Percentiles rank a stretch among this genome's conserved stretches.
Conservation (phyloP, 768 basidiomycete species). For the Russula brevipes region DNA sequence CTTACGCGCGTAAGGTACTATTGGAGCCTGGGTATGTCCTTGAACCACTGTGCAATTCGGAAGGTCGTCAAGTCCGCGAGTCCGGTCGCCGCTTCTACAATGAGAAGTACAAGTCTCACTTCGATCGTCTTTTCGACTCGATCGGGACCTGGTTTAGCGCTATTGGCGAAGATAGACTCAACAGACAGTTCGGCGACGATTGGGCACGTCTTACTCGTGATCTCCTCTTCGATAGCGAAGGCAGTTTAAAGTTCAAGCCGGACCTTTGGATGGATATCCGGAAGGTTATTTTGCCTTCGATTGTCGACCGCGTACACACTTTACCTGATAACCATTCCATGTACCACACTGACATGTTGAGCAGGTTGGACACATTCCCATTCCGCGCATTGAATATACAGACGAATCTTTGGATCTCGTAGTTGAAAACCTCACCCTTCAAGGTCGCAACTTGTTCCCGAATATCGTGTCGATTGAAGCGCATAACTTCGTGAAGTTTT, state of each 20-base stretch:
- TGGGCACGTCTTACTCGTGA: conserved; percentile 78
- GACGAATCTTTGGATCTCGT: conserved; percentile 84
- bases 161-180: conserved; percentile 80
- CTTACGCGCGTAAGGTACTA: conserved; percentile 64
- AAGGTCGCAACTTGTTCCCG: conserved; percentile 86
- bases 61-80: conserved; percentile 61
- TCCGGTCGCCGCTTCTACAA: conserved; percentile 75
- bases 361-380: conserved; percentile 75
- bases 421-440: conserved; percentile 87
- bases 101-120: conserved; percentile 65
- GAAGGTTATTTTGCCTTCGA: conserved; percentile 69
- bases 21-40: conserved; percentile 83
- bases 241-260: conserved; percentile 82
- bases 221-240: conserved; percentile 75
- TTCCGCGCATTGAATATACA: conserved; percentile 91
- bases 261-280: conserved; percentile 87
- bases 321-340: neutral
- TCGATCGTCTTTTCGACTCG: conserved; percentile 71
- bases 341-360: neutral
- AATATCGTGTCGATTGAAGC: conserved; percentile 69
- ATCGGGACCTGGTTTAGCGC: conserved; percentile 76
- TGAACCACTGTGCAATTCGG: conserved; percentile 64
- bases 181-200: conserved; percentile 76
- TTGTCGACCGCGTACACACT: conserved; percentile 62
- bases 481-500: conserved; percentile 80